Evolutionary conservation across 345 rosid genomes (phyloP), one percentile per base, ranked within the genome.

Genomic region (Melaleuca quinquenervia): DNA sequence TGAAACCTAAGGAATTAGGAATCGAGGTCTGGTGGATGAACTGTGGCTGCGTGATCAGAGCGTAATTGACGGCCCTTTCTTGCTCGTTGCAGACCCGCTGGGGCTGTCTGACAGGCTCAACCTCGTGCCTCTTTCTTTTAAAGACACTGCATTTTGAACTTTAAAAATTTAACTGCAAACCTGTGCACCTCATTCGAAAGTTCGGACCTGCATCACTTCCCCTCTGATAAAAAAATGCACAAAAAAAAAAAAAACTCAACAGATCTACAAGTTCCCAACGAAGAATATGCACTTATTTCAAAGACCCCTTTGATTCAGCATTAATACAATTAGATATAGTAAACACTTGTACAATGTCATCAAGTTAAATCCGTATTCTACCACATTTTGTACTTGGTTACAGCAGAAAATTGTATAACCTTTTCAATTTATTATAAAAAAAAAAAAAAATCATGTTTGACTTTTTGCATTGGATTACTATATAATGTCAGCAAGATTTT

Each of bases 31-130:
- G 82, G 86, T 56, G 64, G 50, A 22, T 52, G 85, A 70, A 85
- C 14, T 11, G 3, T 60, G 78, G 11, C 82, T 52, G 29, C 49
- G 36, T 51, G 85, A 82, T 29, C 41, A 85, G 87, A 87, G 89
- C 76, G 85, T 44, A 85, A 85, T 44, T 85, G 27, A 48, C 45
- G 41, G 86, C 54, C 27, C 32, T 1, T 11, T 0, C 0, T 5
- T 41, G 11, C 2, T 1, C 53, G 41, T 5, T 8, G 12, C 7
- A 22, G 24, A 78, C 20, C 32, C 9, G 50, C 58, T 82, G 82
- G 85, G 58, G 83, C 48, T 87, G 84, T 76, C 86, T 36, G 86
- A 83, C 85, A 85, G 84, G 74, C 89, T 44, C 55, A 0, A 0
- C 16, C 41, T n/a, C n/a, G n/a, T n/a, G n/a, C n/a, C n/a, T n/a